Conservation (phyloP, 2,329 filamentous ascomycete species). For the Ciborinia camelliae region DNA sequence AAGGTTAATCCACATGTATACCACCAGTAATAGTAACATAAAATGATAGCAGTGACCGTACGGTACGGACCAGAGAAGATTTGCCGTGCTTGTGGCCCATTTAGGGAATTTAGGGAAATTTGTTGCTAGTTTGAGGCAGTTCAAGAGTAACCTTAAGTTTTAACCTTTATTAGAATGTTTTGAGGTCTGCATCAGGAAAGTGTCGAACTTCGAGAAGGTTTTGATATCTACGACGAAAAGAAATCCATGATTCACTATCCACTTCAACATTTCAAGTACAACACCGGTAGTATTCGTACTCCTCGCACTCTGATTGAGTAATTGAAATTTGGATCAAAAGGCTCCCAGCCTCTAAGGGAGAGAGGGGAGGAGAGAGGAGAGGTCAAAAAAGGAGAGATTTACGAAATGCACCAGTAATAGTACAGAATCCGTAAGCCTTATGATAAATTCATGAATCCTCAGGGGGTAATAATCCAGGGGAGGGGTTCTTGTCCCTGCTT, state of each 20-base stretch:
- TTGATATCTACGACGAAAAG: not conserved
- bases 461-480: not conserved
- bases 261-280: not conserved
- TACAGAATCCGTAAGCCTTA: not conserved
- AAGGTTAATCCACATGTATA: conserved; percentile 10
- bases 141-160: no score
- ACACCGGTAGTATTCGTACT: no score
- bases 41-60: no score
- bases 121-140: not conserved
- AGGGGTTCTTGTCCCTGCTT: not conserved
- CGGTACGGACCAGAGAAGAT: not conserved
- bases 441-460: not conserved
- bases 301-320: not conserved
- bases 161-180: not conserved
- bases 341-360: not conserved
- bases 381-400: not conserved
- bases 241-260: not conserved
- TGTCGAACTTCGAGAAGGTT: conserved; percentile 2
- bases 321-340: not conserved
- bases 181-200: not conserved
- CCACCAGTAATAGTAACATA: no score
- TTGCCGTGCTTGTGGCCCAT: not conserved
- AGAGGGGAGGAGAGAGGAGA: not conserved
- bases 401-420: not conserved
- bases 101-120: not conserved